Evolutionary conservation across 768 basidiomycete genomes (phyloP).

Genomic region (Pisolithus microcarpus): DNA sequence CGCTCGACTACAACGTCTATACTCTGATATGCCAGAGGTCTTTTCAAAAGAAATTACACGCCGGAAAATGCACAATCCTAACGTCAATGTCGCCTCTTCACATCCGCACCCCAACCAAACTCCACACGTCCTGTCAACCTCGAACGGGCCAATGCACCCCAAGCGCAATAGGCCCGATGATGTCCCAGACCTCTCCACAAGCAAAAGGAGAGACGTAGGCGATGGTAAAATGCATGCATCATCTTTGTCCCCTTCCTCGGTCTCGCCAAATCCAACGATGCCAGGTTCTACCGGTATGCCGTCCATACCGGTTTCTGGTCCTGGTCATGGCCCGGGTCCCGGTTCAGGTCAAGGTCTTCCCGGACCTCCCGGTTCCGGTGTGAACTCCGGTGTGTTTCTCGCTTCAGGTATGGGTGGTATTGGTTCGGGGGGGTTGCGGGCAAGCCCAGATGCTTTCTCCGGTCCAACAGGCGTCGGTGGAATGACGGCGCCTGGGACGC

Average conservation of each 20-base stretch:
- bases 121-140: conserved; percentile 18
- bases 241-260: conserved; percentile 16
- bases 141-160: conserved; percentile 27
- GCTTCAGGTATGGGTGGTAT: neutral
- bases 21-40: conserved; percentile 49
- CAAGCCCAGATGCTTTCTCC: conserved; percentile 17
- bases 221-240: conserved; percentile 42
- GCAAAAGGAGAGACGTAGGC: conserved; percentile 66
- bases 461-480: conserved; percentile 13
- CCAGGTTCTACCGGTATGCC: neutral
- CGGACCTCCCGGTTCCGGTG: neutral
- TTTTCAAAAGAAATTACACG: conserved; percentile 59
- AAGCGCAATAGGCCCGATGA: conserved; percentile 64
- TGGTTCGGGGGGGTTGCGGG: conserved; percentile 5
- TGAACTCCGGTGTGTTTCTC: neutral
- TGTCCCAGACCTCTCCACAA: conserved; percentile 29
- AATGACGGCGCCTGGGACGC: conserved; percentile 10
- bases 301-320: conserved; percentile 10
- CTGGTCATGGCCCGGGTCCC: neutral
- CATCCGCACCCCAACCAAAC: neutral
- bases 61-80: conserved; percentile 30
- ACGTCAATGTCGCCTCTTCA: neutral
- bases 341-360: neutral
- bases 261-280: neutral
- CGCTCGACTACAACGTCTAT: conserved; percentile 60